Conservation (phyloP, 169 alveolate species). For the Eimeria falciformis region DNA sequence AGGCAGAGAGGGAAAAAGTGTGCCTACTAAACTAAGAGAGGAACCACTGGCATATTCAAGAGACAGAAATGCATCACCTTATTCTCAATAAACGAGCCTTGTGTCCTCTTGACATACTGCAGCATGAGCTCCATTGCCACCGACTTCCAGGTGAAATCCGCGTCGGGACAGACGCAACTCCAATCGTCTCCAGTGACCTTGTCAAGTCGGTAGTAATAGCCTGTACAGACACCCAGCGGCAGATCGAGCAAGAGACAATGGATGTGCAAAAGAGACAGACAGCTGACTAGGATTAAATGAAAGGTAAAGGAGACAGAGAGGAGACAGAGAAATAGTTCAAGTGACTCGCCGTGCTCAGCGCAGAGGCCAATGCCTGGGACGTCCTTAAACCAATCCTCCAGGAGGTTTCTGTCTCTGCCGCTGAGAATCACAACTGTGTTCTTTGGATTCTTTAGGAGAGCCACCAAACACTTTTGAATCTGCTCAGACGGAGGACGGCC, state of each 20-base stretch:
- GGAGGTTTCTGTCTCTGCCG: constrained; percentile 81
- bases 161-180: constrained; percentile 73
- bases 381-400: constrained; percentile 81
- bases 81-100: constrained; percentile 90
- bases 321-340: not conserved
- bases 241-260: no score
- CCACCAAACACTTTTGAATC: constrained; percentile 50
- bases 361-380: constrained; percentile 76
- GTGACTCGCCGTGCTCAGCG: constrained; percentile 62
- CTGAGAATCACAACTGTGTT: constrained; percentile 83
- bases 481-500: constrained; percentile 68
- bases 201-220: constrained; percentile 75
- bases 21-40: no score
- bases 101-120: constrained; percentile 87
- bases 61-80: constrained; percentile 56
- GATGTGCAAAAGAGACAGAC: no score
- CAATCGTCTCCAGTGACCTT: constrained; percentile 76
- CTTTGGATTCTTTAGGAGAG: constrained; percentile 25
- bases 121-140: constrained; percentile 83
- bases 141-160: constrained; percentile 82
- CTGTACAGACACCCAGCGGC: not conserved
- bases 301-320: not conserved
- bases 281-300: no score
- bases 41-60: no score
- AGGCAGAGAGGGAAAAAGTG: no score